These are phyloP conservation scores for Ceriops tagal DNA, from an alignment of 345 rosid genomes.

Conservation along the genomic window DNA sequence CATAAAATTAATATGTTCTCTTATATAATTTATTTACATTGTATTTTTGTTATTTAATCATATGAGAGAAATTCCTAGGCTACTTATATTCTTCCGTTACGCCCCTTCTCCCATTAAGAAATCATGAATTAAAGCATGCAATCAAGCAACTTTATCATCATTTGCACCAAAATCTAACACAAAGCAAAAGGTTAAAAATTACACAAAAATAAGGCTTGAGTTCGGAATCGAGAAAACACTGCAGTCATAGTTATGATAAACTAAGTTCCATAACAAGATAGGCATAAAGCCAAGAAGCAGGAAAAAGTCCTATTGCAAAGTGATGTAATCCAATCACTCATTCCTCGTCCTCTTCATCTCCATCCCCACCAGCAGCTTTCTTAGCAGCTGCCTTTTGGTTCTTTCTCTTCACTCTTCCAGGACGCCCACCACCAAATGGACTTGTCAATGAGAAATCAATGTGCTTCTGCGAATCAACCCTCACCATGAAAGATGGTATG, in stretches of 20 bases:
- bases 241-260: background rate
- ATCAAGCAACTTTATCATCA: background rate
- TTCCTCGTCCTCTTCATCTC: conserved; percentile 50
- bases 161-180: background rate
- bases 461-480: conserved; percentile 13
- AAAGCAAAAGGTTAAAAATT: background rate
- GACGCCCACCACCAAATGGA: conserved; percentile 21
- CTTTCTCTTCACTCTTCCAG: conserved; percentile 26
- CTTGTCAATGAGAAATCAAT: conserved; percentile 12
- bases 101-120: no score
- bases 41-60: no score
- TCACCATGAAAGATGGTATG: conserved; percentile 14
- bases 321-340: background rate
- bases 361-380: conserved; percentile 58
- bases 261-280: background rate
- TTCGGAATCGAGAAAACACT: background rate
- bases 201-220: conserved; percentile 1
- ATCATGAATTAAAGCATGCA: background rate
- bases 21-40: no score
- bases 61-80: no score
- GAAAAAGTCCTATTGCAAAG: no score
- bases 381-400: conserved; percentile 54
- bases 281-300: background rate
- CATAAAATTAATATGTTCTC: no score
- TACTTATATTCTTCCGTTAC: no score